phyloP scores from a whole-genome alignment of 2,329 filamentous ascomycete genomes.

The Byssoonygena ceratinophila region DNA sequence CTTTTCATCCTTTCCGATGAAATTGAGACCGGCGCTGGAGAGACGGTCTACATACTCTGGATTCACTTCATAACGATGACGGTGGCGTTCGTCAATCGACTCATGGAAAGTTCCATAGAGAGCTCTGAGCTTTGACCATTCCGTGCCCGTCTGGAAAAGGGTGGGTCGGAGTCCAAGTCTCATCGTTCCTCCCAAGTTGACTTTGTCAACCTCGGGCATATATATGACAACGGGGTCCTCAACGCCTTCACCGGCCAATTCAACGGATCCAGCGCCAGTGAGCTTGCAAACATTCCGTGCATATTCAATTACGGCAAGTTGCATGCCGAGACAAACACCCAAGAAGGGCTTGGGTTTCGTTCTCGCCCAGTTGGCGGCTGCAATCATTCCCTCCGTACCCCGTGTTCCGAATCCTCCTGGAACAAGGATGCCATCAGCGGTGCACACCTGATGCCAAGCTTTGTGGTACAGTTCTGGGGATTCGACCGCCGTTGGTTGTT shows the following conservation, averaged over 20 bases:
- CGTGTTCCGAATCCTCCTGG: constrained; percentile 67
- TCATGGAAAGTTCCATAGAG: constrained; percentile 53
- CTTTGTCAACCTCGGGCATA: constrained; percentile 79
- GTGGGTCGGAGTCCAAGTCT: constrained; percentile 65
- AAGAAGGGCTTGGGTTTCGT: constrained; percentile 71
- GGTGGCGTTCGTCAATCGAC: constrained; percentile 61
- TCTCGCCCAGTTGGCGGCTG: constrained; percentile 75
- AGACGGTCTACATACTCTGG: constrained; percentile 61
- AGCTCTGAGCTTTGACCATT: constrained; percentile 67
- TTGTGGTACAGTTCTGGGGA: constrained; percentile 69
- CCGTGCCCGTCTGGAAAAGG: constrained; percentile 61
- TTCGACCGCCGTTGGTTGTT: constrained; percentile 50
- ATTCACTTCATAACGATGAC: constrained; percentile 87
- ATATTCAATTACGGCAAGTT: constrained; percentile 82
- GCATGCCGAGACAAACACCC: constrained; percentile 86
- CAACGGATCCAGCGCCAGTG: constrained; percentile 45
- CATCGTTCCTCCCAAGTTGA: constrained; percentile 78
- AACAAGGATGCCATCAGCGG: constrained; percentile 46
- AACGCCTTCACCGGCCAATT: constrained; percentile 44
- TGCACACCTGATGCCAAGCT: constrained; percentile 70
- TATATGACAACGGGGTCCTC: constrained; percentile 66
- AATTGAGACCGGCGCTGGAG: constrained; percentile 57
- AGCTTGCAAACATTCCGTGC: constrained; percentile 65
- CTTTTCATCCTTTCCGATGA: constrained; percentile 68
- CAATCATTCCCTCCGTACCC: constrained; percentile 83